These are phyloP conservation scores for Globisporangium spiculum DNA, from an alignment of 352 stramenopile species.

Conservation along the genomic window DNA sequence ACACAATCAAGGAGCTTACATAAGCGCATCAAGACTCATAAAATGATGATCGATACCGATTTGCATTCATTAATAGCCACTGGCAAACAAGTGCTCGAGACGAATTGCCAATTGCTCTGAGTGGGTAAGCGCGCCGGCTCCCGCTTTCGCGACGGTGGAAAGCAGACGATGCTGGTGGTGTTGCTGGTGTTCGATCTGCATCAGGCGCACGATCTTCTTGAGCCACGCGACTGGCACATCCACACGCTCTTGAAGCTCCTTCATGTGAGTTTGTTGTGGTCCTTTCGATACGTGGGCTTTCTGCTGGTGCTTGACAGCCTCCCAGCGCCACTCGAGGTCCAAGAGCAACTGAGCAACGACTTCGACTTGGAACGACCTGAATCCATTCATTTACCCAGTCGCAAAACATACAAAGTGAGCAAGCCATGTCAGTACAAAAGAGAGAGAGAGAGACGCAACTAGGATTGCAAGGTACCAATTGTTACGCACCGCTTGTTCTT, in stretches of 20 bases:
- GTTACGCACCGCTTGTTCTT: slow-evolving; percentile 32
- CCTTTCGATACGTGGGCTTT: neutral
- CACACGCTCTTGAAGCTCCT: slow-evolving; percentile 12
- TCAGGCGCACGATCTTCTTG: slow-evolving; percentile 50
- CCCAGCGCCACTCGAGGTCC: slow-evolving; percentile 52
- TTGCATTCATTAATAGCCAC: neutral
- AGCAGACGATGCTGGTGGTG: neutral
- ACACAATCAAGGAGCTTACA: neutral
- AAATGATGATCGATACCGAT: neutral
- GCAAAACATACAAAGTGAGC: neutral
- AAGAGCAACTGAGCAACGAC: slow-evolving; percentile 41
- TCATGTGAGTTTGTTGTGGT: neutral
- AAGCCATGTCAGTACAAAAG: neutral
- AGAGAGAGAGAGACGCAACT: neutral
- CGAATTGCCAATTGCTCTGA: slow-evolving; percentile 6
- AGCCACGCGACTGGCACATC: slow-evolving; percentile 34
- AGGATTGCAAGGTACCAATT: neutral
- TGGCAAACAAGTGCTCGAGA: slow-evolving; percentile 2
- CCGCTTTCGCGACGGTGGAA: neutral
- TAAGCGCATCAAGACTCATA: neutral
- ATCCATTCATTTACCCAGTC: neutral
- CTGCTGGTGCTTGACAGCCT: neutral
- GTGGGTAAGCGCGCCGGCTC: neutral
- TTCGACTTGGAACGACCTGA: slow-evolving; percentile 53
- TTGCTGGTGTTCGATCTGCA: slow-evolving; percentile 32